Percentiles rank a stretch among this genome's conserved stretches.
These are phyloP conservation scores for Podila epigama DNA, from an alignment of 192 early-diverging fungal species.

Conservation along the genomic window DNA sequence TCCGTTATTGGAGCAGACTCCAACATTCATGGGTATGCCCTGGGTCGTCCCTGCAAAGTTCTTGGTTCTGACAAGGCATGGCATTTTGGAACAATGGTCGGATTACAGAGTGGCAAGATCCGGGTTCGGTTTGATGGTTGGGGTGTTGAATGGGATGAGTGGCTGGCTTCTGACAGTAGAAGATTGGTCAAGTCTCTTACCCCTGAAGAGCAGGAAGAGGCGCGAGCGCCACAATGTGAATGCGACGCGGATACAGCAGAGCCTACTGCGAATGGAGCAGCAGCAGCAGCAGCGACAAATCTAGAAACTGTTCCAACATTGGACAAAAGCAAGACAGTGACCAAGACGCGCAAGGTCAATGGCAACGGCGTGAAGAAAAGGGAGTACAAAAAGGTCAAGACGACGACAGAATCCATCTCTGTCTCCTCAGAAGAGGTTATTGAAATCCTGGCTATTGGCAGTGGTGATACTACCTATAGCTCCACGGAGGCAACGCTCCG, in stretches of 20 bases:
- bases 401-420: neutral
- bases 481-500: too few relatives aligned
- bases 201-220: constrained; percentile 7
- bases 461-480: too few relatives aligned
- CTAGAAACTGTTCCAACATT: neutral
- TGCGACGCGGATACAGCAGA: too few relatives aligned
- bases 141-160: constrained; percentile 61
- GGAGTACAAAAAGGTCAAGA: neutral
- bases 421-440: too few relatives aligned
- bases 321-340: neutral
- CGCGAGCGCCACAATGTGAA: too few relatives aligned
- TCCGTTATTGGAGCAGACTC: constrained; percentile 49
- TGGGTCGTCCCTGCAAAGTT: constrained; percentile 52
- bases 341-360: neutral
- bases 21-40: constrained; percentile 56
- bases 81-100: constrained; percentile 54
- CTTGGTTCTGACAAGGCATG: constrained; percentile 51
- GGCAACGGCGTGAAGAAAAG: neutral
- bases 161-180: constrained; percentile 58
- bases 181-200: constrained; percentile 37
- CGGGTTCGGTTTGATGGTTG: constrained; percentile 62
- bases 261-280: neutral
- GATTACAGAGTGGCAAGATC: constrained; percentile 51
- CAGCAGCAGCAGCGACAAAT: neutral
- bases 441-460: too few relatives aligned